These are phyloP conservation scores for Penicillium sp. DNA, from an alignment of 2,329 filamentous ascomycete genomes.

Conservation along the genomic window DNA sequence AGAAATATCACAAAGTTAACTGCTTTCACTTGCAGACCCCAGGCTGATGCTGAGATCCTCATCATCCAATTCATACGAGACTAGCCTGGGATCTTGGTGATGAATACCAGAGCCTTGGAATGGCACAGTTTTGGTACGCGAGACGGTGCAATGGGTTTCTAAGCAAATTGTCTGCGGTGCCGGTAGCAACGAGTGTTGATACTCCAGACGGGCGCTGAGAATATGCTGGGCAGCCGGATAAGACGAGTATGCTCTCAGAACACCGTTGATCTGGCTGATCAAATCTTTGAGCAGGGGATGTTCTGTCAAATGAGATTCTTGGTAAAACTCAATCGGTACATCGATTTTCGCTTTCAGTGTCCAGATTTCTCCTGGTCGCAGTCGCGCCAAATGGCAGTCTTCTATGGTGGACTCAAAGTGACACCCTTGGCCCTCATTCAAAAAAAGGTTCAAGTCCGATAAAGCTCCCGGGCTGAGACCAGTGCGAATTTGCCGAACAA, in stretches of 20 bases:
- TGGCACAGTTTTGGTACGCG: constrained; percentile 3
- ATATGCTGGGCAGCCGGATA: constrained; percentile 20
- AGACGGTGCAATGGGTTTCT: constrained; percentile 25
- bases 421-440: constrained; percentile 25
- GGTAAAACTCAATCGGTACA: constrained; percentile 16
- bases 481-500: constrained; percentile 31
- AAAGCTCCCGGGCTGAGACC: constrained; percentile 30
- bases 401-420: constrained; percentile 24
- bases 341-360: constrained; percentile 26
- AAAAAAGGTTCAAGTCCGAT: constrained; percentile 24
- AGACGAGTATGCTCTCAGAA: constrained; percentile 24
- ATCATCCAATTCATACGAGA: constrained; percentile 6
- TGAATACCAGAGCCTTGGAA: background rate
- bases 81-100: background rate
- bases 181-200: constrained; percentile 35
- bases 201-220: constrained; percentile 30
- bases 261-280: constrained; percentile 31
- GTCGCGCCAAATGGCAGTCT: constrained; percentile 15
- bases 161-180: constrained; percentile 21
- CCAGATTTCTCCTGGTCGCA: constrained; percentile 37
- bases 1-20: background rate
- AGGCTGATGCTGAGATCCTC: constrained; percentile 9
- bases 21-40: constrained; percentile 9
- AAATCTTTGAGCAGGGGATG: constrained; percentile 23
- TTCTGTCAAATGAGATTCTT: background rate